Evolutionary conservation across 2,329 filamentous ascomycete species (phyloP).

Genomic region (Aureobasidium pullulans): DNA sequence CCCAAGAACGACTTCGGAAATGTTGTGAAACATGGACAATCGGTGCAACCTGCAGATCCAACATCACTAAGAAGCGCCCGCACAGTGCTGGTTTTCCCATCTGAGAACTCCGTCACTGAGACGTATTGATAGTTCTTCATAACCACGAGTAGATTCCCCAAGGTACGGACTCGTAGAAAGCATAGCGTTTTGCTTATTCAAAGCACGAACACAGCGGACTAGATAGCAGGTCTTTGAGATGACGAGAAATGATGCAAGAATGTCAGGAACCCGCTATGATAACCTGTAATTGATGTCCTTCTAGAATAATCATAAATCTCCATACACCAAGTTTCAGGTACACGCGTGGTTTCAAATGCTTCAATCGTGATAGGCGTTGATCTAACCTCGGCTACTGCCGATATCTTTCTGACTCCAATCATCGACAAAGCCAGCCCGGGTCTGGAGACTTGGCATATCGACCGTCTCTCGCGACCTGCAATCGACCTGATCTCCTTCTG

Average conservation of each 20-base stretch:
- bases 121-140: too few relatives aligned
- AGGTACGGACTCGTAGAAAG: too few relatives aligned
- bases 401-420: conserved; percentile 1
- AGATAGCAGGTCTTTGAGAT: neutral
- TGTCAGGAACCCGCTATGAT: neutral
- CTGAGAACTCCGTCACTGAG: too few relatives aligned
- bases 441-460: neutral
- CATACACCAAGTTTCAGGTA: neutral
- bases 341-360: neutral
- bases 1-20: too few relatives aligned
- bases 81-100: too few relatives aligned
- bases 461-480: neutral
- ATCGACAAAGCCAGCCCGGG: neutral
- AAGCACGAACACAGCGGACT: neutral
- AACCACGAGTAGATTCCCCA: too few relatives aligned
- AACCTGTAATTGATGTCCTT: neutral
- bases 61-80: too few relatives aligned
- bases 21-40: too few relatives aligned
- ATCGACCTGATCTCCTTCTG: neutral
- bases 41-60: too few relatives aligned
- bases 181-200: too few relatives aligned
- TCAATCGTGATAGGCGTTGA: neutral
- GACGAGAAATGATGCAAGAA: neutral
- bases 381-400: conserved; percentile 5
- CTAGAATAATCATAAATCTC: neutral